Evolutionary conservation across 306 rosid genomes (phyloP).

Genomic region (Pterocarpus macrocarpus): DNA sequence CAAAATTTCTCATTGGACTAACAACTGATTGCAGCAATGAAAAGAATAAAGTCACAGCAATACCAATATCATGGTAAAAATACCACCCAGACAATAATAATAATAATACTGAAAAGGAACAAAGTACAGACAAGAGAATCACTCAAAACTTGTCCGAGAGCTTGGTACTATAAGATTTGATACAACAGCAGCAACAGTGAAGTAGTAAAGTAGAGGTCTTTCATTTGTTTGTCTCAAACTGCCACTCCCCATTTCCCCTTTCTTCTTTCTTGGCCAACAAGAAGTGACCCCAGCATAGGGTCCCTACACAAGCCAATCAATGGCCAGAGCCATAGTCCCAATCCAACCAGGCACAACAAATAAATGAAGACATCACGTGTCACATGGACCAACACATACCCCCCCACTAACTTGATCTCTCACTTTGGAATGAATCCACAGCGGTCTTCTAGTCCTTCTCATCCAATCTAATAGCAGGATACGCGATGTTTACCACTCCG

Average conservation of each 20-base stretch:
- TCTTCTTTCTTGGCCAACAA: constrained; percentile 44
- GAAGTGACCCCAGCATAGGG: constrained; percentile 25
- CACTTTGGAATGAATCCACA: constrained; percentile 17
- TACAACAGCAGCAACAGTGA: constrained; percentile 45
- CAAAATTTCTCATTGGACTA: constrained; percentile 49
- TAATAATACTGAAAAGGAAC: background rate
- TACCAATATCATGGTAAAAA: constrained; percentile 28
- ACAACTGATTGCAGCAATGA: constrained; percentile 43
- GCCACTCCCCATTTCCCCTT: constrained; percentile 46
- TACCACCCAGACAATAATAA: background rate
- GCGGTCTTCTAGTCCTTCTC: constrained; percentile 59
- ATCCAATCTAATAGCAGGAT: constrained; percentile 79
- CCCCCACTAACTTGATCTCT: constrained; percentile 60
- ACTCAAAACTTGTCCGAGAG: constrained; percentile 57
- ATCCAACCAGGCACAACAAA: constrained; percentile 51
- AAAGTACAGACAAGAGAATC: constrained; percentile 62
- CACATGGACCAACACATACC: constrained; percentile 74
- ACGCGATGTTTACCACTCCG: constrained; percentile 67
- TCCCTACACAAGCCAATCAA: constrained; percentile 59
- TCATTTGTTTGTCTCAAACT: constrained; percentile 52
- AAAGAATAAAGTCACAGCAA: constrained; percentile 34
- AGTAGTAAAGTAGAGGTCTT: constrained; percentile 46
- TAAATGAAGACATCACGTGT: constrained; percentile 74
- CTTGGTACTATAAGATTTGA: constrained; percentile 58
- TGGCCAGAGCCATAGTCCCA: constrained; percentile 45